phyloP scores from a whole-genome alignment of 805 yeast species.

The Wickerhamomyces chambardii region DNA sequence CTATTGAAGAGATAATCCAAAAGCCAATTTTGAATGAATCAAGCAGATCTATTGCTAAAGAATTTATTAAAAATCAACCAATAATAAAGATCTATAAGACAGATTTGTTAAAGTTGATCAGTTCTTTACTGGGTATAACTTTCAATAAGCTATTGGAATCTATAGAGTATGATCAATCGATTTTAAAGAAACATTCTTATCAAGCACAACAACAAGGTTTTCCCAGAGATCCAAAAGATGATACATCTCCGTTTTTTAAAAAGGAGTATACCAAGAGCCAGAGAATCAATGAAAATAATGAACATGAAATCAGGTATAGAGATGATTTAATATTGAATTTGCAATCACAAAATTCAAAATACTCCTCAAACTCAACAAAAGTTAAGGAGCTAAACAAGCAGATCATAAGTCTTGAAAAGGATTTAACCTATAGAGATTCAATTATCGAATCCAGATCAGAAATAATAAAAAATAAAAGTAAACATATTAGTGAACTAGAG shows the following conservation, averaged over 20 bases:
- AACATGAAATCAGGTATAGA: constrained; percentile 16
- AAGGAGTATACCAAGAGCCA: constrained; percentile 12
- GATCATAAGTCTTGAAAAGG: constrained; percentile 11
- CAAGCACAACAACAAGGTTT: no score
- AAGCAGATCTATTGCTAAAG: constrained; percentile 16
- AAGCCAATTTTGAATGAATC: constrained; percentile 16
- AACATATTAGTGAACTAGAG: constrained; percentile 1
- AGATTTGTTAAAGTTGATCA: constrained; percentile 21
- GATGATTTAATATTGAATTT: constrained; percentile 13
- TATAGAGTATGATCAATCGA: constrained; percentile 5
- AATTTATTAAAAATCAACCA: constrained; percentile 21
- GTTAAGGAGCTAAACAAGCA: constrained; percentile 3
- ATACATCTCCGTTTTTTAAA: constrained; percentile 9
- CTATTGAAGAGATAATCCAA: constrained; percentile 12
- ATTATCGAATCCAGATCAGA: constrained; percentile 9
- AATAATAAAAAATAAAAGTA: constrained; percentile 3
- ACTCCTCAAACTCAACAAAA: not conserved
- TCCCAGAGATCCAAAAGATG: no score
- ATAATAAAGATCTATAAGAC: constrained; percentile 20
- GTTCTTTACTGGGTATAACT: constrained; percentile 21
- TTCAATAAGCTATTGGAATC: constrained; percentile 18
- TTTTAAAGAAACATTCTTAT: no score
- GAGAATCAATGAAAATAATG: constrained; percentile 12
- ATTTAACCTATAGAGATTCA: constrained; percentile 14
- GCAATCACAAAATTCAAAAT: constrained; percentile 7